Base-by-base conservation (phyloP, 306 rosid species). In the Bauhinia variegata region DNA sequence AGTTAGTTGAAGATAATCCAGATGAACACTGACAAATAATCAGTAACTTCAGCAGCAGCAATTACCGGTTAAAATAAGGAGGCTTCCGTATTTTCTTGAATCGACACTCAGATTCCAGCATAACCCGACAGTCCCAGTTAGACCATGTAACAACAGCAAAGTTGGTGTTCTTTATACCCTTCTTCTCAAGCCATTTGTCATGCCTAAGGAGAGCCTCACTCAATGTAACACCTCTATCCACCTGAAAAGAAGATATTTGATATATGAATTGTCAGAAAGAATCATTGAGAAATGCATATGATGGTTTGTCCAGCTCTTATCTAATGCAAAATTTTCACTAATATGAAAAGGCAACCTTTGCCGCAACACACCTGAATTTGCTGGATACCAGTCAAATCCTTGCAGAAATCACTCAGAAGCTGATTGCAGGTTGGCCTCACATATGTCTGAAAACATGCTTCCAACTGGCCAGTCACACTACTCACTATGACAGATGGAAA, bases 81-180 rank as follows among this genome's bases (percentile, higher is more conserved):
- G 97, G 97, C 80, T 91, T 91, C 54, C 87, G 80, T 50, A 91
- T 88, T 72, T 91, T 91, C 88, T 91, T 91, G 82, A 83, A 91
- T 63, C 88, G 93, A 64, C 97, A 91, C 85, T 91, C 97, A 30
- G 96, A 88, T 74, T 91, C 97, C 71, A 91, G 87, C 97, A 91
- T 88, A 79, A 91, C 97, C 57, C 85, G 78, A 43, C 97, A 91
- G 54, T 91, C 97, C 97, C 97, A 91, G 82, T 85, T 83, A 19
- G 97, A 88, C 97, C 97, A 91, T 19, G 97, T 91, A 63, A 91
- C 97, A 78, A 91, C 97, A 60, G 96, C 96, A 79, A 91, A 91
- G 76, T 83, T 85, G 72, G 93, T 54, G 56, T 78, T 91, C 84
- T 88, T 91, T 73, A 91, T 88, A 53, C 96, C 97, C 84, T 81